These are phyloP conservation scores for Trichomonascus vanleenenianus DNA, from an alignment of 805 yeast genomes.

Conservation along the genomic window DNA sequence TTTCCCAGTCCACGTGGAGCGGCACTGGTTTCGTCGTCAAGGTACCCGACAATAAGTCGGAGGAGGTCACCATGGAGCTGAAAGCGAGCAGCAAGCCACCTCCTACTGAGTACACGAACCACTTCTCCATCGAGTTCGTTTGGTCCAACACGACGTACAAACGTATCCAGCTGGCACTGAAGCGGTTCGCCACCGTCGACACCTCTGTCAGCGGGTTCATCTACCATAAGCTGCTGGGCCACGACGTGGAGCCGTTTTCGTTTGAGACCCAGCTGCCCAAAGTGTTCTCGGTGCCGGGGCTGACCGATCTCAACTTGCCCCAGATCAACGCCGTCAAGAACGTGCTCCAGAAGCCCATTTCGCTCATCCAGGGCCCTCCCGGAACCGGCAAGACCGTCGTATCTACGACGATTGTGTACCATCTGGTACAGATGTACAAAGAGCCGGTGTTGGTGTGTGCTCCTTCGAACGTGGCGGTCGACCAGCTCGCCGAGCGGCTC, in stretches of 20 bases:
- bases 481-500: slow-evolving; percentile 73
- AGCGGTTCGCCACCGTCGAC: slow-evolving; percentile 58
- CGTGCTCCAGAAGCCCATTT: slow-evolving; percentile 63
- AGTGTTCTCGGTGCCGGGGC: slow-evolving; percentile 54
- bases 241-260: slow-evolving; percentile 51
- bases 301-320: slow-evolving; percentile 65
- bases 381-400: slow-evolving; percentile 96
- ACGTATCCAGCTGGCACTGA: slow-evolving; percentile 77
- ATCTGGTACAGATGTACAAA: slow-evolving; percentile 52
- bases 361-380: slow-evolving; percentile 92
- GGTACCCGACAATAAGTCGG: slow-evolving; percentile 58
- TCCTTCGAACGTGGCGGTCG: slow-evolving; percentile 93
- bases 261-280: slow-evolving; percentile 45
- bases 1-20: slow-evolving; percentile 59
- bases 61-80: slow-evolving; percentile 67
- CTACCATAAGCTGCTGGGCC: slow-evolving; percentile 74
- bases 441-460: slow-evolving; percentile 81
- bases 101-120: slow-evolving; percentile 52
- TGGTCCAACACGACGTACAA: slow-evolving; percentile 83
- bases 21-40: slow-evolving; percentile 63
- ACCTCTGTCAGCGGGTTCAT: slow-evolving; percentile 65
- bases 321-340: slow-evolving; percentile 69
- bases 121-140: slow-evolving; percentile 76
- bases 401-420: slow-evolving; percentile 80
- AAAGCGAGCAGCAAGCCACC: slow-evolving; percentile 33